Evolutionary conservation across 1,284 basidiomycete genomes (phyloP), one percentile per base, ranked within the genome.

Genomic region (Gomphus bonarii): DNA sequence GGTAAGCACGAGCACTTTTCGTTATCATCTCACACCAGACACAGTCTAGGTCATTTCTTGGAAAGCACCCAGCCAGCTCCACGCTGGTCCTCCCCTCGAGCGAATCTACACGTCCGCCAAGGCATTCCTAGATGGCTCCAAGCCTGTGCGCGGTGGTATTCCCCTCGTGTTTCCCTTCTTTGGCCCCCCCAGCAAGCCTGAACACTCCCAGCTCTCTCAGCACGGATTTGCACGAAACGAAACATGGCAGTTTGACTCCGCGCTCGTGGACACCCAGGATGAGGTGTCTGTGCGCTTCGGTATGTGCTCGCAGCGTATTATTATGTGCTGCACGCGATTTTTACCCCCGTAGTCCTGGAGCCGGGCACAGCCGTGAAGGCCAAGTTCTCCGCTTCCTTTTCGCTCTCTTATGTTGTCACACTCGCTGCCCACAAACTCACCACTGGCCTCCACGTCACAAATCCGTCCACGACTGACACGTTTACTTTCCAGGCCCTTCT

Each of bases 131-230:
- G 89, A 93, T 65, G 88, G 87, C 1, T 79, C 80, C 55, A 82
- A 83, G 66, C 74, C 84, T 40, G 78, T 92, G 22, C 78, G 90
- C 56, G 90, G 90, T n/a, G 90, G 90, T 1, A 90, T 92, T 25
- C 90, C 88, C 4, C 72, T 91, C 47, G 84, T 89, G 35, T 92
- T 91, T 69, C 91, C 91, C 31, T 87, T 85, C 70, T 94, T 94
- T 65, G 91, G 91, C 2, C 73, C 86, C 1, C 89, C 91, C 1
- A 75, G 72, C 6, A 84, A 84, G 63, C 77, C 78, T 1, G 84
- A 88, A 44, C 90, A 95, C 67, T 67, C 70, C n/a, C 80, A 80
- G 43, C 75, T 95, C 7, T 58, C 73, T 7, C 90, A 93, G 66
- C 92, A 95, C 68, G 92, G 92, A 0, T 95, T 93, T 66, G 91